Percentiles rank a stretch among this genome's conserved stretches.
Evolutionary conservation across 371 early-diverging fungal genomes (phyloP).

Genomic region (Capniomyces stellatus): DNA sequence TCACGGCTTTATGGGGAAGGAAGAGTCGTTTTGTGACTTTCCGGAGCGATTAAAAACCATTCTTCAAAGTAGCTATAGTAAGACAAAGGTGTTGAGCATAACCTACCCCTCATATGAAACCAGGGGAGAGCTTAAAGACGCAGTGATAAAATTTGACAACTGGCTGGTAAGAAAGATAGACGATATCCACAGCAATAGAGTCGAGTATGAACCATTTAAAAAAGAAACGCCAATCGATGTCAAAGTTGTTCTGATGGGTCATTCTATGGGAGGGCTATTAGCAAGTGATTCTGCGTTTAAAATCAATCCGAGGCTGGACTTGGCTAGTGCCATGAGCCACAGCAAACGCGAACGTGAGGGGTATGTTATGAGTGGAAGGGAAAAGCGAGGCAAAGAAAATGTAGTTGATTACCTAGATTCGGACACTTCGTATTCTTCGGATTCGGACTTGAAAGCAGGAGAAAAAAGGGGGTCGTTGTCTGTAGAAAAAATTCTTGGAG

Average conservation of each 20-base stretch:
- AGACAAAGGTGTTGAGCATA: not conserved
- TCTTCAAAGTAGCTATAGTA: not conserved
- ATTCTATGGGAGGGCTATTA: conserved; percentile 4
- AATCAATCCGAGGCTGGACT: not conserved
- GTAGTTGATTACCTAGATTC: not conserved
- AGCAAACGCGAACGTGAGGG: not conserved
- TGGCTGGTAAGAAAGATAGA: not conserved
- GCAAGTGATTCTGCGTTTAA: not conserved
- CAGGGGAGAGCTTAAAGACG: not conserved
- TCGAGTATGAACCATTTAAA: no score
- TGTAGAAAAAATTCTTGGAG: not conserved
- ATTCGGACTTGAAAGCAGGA: not conserved
- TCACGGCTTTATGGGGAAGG: conserved; percentile 5
- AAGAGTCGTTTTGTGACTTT: conserved; percentile 4
- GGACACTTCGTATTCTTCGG: not conserved
- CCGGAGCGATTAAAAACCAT: not conserved
- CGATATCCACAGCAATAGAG: not conserved
- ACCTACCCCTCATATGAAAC: conserved; percentile 4
- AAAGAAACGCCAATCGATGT: not conserved
- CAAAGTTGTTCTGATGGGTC: not conserved
- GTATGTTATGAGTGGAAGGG: not conserved
- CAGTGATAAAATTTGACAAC: not conserved
- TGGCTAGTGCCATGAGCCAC: not conserved
- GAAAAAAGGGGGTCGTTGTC: not conserved
- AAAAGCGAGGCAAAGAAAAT: not conserved